Evolutionary conservation across 1,284 basidiomycete genomes (phyloP).

Genomic region (Termitomyces sp.): DNA sequence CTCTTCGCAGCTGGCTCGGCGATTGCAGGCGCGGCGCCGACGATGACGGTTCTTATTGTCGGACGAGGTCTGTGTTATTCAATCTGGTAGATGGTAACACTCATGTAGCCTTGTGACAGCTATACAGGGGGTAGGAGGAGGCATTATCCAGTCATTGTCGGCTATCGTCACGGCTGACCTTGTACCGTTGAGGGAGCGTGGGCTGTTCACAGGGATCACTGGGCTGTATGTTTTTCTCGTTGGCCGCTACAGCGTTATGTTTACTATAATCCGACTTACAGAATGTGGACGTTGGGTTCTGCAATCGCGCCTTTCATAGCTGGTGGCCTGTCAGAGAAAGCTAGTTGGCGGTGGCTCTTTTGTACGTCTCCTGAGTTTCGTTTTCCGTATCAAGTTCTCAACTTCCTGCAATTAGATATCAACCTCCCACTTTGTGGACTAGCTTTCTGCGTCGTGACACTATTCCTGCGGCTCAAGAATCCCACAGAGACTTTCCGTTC

Average conservation of each 20-base stretch:
- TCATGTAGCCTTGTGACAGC: background rate
- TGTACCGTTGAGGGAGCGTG: constrained; percentile 7
- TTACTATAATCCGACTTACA: background rate
- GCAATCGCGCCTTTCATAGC: constrained; percentile 9
- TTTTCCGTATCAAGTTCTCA: background rate
- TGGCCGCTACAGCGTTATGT: background rate
- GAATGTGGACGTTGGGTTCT: constrained; percentile 7
- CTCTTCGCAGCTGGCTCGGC: constrained; percentile 4
- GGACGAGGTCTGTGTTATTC: constrained; percentile 2
- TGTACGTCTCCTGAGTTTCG: background rate
- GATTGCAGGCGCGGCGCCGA: background rate
- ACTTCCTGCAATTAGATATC: constrained; percentile 26
- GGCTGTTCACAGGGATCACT: constrained; percentile 7
- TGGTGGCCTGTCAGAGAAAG: constrained; percentile 5
- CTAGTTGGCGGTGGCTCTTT: constrained; percentile 10
- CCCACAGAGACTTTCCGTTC: constrained; percentile 30
- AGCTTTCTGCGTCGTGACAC: constrained; percentile 31
- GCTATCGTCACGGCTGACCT: constrained; percentile 5
- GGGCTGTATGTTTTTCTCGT: constrained; percentile 1
- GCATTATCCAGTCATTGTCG: constrained; percentile 7
- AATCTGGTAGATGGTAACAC: background rate
- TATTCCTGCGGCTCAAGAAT: constrained; percentile 35
- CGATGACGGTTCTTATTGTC: constrained; percentile 7
- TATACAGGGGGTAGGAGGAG: constrained; percentile 10
- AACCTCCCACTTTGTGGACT: constrained; percentile 40